Percentiles rank a stretch among this genome's conserved stretches.
phyloP scores from a whole-genome alignment of 371 early-diverging fungal species.

The Apophysomyces sp. region DNA sequence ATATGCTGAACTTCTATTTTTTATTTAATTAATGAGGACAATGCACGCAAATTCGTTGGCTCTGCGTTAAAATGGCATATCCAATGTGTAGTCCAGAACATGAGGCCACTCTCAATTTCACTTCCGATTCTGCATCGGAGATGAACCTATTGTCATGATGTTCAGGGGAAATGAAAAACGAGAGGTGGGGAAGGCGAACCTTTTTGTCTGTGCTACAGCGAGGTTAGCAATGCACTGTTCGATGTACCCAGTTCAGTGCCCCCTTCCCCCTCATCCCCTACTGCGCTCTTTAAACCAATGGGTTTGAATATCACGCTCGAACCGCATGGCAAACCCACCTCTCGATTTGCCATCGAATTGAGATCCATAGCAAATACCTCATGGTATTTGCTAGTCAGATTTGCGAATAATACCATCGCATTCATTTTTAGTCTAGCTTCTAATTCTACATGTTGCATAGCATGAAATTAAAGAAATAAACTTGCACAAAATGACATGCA shows the following conservation, averaged over 20 bases:
- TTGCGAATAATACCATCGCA: too few relatives aligned
- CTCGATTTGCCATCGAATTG: too few relatives aligned
- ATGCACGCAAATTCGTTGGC: neutral
- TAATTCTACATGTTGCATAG: too few relatives aligned
- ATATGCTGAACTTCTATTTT: neutral
- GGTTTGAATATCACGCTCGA: neutral
- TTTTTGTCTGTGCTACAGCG: neutral
- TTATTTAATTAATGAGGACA: neutral
- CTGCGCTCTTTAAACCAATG: neutral
- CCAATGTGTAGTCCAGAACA: neutral
- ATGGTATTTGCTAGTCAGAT: too few relatives aligned
- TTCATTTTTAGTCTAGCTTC: too few relatives aligned
- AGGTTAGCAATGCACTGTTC: neutral
- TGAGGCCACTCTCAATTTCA: neutral
- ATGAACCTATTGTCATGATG: neutral
- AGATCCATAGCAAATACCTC: too few relatives aligned
- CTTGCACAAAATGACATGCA: neutral
- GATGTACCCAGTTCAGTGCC: neutral
- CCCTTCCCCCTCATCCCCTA: neutral
- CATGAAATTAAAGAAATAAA: too few relatives aligned
- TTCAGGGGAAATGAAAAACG: slow-evolving; percentile 1
- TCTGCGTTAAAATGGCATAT: neutral
- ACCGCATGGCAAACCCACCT: neutral
- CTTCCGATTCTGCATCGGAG: neutral
- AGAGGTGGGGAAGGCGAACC: neutral